Conservation (phyloP, 2,329 filamentous ascomycete species). For the Penicillium frequentans region DNA sequence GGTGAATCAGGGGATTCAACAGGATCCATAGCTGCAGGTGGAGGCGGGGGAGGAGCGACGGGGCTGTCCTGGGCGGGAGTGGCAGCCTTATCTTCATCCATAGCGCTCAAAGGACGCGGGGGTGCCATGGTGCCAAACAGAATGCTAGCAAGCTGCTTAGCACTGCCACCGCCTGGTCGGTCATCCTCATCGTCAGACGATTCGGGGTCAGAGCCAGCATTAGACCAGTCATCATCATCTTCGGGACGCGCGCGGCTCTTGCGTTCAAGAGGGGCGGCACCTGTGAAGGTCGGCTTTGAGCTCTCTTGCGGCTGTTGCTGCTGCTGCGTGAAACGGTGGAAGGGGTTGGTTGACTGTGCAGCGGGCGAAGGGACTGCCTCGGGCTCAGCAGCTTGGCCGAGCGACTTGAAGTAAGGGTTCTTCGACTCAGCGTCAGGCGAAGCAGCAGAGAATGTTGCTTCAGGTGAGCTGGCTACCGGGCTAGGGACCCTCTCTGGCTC, state of each 20-base stretch:
- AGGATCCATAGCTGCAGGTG: constrained; percentile 44
- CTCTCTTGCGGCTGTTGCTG: constrained; percentile 62
- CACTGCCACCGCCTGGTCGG: constrained; percentile 74
- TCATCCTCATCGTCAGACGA: constrained; percentile 72
- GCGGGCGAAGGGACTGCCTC: constrained; percentile 47
- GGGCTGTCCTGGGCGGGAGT: constrained; percentile 46
- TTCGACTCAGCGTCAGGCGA: constrained; percentile 74
- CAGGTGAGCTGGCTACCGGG: constrained; percentile 46
- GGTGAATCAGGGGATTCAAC: constrained; percentile 28
- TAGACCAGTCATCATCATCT: constrained; percentile 76
- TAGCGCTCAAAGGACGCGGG: constrained; percentile 80
- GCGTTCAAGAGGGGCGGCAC: constrained; percentile 48
- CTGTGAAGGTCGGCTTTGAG: constrained; percentile 52
- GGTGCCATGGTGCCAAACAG: constrained; percentile 97
- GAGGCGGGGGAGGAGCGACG: constrained; percentile 41
- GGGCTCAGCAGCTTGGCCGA: constrained; percentile 65
- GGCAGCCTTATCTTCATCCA: constrained; percentile 64
- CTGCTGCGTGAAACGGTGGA: constrained; percentile 71
- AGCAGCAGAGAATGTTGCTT: constrained; percentile 54
- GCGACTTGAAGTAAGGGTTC: constrained; percentile 92
- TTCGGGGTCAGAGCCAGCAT: constrained; percentile 74
- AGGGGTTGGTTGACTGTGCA: constrained; percentile 85
- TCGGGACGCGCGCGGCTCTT: constrained; percentile 59
- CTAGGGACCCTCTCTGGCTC: constrained; percentile 56
- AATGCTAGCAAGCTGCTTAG: constrained; percentile 89